Evolutionary conservation across 805 yeast species (phyloP).

Genomic region (Barnettozyma siamensis): DNA sequence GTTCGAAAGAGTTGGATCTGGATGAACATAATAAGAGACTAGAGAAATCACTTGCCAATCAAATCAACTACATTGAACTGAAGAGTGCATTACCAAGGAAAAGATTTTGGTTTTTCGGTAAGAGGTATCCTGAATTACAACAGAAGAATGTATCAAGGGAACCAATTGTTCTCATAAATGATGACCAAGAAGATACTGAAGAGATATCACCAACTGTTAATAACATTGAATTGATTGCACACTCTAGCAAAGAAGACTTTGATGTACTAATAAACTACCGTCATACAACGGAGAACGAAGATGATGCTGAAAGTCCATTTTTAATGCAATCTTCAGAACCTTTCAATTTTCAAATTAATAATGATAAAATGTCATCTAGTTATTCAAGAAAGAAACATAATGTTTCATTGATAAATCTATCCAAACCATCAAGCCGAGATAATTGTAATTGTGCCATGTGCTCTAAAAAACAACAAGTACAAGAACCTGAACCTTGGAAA

Average conservation of each 20-base stretch:
- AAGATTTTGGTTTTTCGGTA: conserved; percentile 14
- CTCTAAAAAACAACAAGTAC: conserved; percentile 1
- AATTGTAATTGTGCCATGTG: conserved; percentile 4
- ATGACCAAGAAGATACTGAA: not conserved
- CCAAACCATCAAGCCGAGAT: conserved; percentile 5
- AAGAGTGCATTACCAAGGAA: conserved; percentile 5
- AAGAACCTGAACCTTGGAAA: conserved; percentile 23
- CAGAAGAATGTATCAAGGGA: not conserved
- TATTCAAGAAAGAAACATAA: conserved; percentile 11
- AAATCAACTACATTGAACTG: conserved; percentile 13
- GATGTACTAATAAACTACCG: not conserved
- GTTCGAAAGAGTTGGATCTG: conserved; percentile 2
- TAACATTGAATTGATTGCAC: conserved; percentile 13
- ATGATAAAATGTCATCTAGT: conserved; percentile 7
- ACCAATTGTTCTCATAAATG: conserved; percentile 4
- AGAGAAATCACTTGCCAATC: conserved; percentile 1
- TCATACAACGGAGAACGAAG: too few relatives aligned
- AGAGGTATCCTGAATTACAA: conserved; percentile 2
- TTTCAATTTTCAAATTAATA: conserved; percentile 1
- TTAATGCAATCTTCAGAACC: too few relatives aligned
- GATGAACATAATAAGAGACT: conserved; percentile 4
- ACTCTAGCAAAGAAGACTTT: conserved; percentile 5
- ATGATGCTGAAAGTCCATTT: too few relatives aligned
- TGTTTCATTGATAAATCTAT: conserved; percentile 4
- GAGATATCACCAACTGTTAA: not conserved